Percentiles rank a stretch among this genome's conserved stretches.
Evolutionary conservation across 1,139 yeast genomes (phyloP).

Genomic region (Pneumocystis carinii): DNA sequence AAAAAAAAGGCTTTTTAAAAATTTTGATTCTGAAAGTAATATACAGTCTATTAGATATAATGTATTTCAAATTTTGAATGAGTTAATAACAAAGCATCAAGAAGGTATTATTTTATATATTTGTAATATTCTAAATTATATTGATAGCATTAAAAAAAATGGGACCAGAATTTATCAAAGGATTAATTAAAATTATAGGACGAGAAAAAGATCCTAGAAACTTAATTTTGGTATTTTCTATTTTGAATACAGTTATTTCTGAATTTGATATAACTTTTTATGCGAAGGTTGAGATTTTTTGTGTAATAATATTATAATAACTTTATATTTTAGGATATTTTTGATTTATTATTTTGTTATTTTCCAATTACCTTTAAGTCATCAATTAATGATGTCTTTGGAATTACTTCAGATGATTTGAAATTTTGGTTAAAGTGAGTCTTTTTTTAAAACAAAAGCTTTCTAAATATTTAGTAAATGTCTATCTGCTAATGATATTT

Average conservation of each 20-base stretch:
- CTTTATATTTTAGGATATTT: slow-evolving; percentile 36
- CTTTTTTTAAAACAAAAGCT: slow-evolving; percentile 15
- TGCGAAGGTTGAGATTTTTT: slow-evolving; percentile 1
- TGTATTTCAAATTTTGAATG: background rate
- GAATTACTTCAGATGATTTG: slow-evolving; percentile 59
- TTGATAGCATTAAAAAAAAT: slow-evolving; percentile 5
- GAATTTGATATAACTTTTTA: slow-evolving; percentile 28
- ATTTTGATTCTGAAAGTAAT: background rate
- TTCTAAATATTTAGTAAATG: slow-evolving; percentile 21
- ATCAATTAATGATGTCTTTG: slow-evolving; percentile 88
- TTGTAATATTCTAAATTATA: background rate
- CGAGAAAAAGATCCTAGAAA: slow-evolving; percentile 95
- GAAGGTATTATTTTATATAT: background rate
- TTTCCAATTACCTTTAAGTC: slow-evolving; percentile 74
- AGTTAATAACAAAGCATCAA: background rate
- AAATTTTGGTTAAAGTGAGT: slow-evolving; percentile 36
- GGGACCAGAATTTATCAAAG: slow-evolving; percentile 33
- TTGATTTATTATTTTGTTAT: slow-evolving; percentile 83
- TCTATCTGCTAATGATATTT: slow-evolving; percentile 47
- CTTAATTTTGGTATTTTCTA: slow-evolving; percentile 50
- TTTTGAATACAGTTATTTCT: slow-evolving; percentile 38
- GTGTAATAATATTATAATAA: background rate
- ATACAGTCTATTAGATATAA: background rate
- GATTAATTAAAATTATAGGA: slow-evolving; percentile 53
- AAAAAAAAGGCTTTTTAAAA: background rate